These are phyloP conservation scores for Pythium phragmitis DNA, from an alignment of 352 stramenopile genomes.

Conservation along the genomic window DNA sequence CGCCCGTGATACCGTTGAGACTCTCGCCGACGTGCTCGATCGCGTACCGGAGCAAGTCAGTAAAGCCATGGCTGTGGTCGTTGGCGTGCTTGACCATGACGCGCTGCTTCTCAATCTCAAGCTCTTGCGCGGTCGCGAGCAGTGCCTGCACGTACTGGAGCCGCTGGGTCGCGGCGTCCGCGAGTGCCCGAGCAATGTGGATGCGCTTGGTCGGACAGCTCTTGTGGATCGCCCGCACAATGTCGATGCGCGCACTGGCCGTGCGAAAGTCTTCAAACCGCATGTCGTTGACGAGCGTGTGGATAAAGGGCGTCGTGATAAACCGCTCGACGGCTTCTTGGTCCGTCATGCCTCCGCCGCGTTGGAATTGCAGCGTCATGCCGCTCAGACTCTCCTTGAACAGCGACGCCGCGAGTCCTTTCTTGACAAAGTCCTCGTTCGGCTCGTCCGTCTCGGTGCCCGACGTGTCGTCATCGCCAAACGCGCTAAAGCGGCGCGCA, in stretches of 20 bases:
- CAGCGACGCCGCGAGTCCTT: constrained; percentile 63
- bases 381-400: constrained; percentile 65
- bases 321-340: constrained; percentile 63
- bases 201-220: constrained; percentile 68
- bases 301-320: constrained; percentile 71
- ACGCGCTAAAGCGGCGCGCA: constrained; percentile 45
- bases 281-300: constrained; percentile 76
- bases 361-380: constrained; percentile 29
- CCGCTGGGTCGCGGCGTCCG: constrained; percentile 65
- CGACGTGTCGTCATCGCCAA: constrained; percentile 56
- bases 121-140: constrained; percentile 37
- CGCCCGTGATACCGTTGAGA: constrained; percentile 32
- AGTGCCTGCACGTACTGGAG: constrained; percentile 67
- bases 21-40: constrained; percentile 78
- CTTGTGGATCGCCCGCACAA: constrained; percentile 85
- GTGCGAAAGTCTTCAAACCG: constrained; percentile 88
- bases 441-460: constrained; percentile 78
- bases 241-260: constrained; percentile 74
- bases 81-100: constrained; percentile 55
- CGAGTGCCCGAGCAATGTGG: constrained; percentile 67
- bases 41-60: constrained; percentile 75
- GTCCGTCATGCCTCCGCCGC: constrained; percentile 36
- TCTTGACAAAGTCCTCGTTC: constrained; percentile 87
- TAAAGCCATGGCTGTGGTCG: constrained; percentile 83
- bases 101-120: constrained; percentile 61